Percentiles rank a stretch among this genome's conserved stretches.
phyloP scores from a whole-genome alignment of 352 stramenopile genomes.

The Pythium angustatum region DNA sequence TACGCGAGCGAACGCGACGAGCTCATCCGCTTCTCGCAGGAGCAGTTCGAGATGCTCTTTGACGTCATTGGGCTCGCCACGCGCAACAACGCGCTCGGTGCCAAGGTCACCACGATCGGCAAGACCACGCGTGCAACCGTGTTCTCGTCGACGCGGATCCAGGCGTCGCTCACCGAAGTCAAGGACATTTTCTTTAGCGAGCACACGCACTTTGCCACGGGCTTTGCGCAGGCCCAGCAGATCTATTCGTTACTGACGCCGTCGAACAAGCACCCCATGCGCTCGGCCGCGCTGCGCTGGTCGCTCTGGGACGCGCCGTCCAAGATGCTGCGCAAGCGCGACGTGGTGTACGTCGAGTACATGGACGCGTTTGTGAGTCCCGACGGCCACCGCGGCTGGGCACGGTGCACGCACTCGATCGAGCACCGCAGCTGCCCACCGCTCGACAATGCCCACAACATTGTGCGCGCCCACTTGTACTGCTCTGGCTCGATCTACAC shows the following conservation, averaged over 20 bases:
- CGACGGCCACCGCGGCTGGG: constrained; percentile 56
- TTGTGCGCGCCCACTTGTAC: constrained; percentile 57
- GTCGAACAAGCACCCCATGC: constrained; percentile 46
- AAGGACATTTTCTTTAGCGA: constrained; percentile 64
- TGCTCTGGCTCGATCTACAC: constrained; percentile 67
- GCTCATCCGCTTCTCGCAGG: constrained; percentile 25
- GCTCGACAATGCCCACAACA: constrained; percentile 48
- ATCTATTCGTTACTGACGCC: constrained; percentile 55
- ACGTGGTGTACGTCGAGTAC: constrained; percentile 69
- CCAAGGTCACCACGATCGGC: constrained; percentile 49
- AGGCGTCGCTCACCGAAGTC: constrained; percentile 51
- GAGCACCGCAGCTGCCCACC: constrained; percentile 61
- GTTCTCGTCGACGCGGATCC: constrained; percentile 45
- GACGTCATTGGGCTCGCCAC: constrained; percentile 21
- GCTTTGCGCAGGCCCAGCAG: constrained; percentile 60
- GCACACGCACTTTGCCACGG: constrained; percentile 57
- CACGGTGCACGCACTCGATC: constrained; percentile 60
- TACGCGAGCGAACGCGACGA: constrained; percentile 29
- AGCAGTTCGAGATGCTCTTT: constrained; percentile 30
- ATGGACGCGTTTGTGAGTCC: constrained; percentile 68
- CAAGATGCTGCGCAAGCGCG: constrained; percentile 56
- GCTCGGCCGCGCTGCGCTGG: constrained; percentile 59
- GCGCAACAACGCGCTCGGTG: constrained; percentile 13
- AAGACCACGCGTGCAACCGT: constrained; percentile 58
- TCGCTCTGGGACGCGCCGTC: constrained; percentile 65